These are phyloP conservation scores for Epichloe glyceriae DNA, from an alignment of 2,329 filamentous ascomycete species.

Conservation along the genomic window DNA sequence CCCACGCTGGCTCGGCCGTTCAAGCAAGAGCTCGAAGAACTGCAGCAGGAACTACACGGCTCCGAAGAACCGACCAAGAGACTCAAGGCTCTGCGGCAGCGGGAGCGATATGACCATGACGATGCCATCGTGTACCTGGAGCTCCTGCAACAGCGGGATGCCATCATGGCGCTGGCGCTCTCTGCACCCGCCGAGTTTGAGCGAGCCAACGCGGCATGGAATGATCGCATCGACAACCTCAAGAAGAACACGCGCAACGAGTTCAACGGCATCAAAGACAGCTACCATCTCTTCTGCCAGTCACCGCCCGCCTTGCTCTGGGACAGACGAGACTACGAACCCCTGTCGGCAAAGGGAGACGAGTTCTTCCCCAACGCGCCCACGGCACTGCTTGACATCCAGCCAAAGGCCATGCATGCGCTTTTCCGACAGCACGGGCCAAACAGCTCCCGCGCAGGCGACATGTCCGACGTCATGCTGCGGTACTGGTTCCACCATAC, in stretches of 20 bases:
- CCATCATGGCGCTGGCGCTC: constrained; percentile 11
- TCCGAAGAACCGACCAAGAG: constrained; percentile 9
- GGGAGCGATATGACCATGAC: constrained; percentile 12
- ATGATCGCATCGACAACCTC: constrained; percentile 18
- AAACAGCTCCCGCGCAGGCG: constrained; percentile 26
- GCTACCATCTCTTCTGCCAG: constrained; percentile 37
- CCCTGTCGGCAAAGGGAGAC: constrained; percentile 39
- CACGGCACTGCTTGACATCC: constrained; percentile 51
- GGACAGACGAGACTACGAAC: constrained; percentile 61
- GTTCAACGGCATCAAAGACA: constrained; percentile 35
- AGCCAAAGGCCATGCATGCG: constrained; percentile 41
- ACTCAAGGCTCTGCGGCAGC: constrained; percentile 16
- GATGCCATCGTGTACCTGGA: constrained; percentile 15
- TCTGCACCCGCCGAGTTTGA: constrained; percentile 14
- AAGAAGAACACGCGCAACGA: constrained; percentile 22
- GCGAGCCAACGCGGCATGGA: constrained; percentile 21
- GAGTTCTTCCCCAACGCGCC: constrained; percentile 56
- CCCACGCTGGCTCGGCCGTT: constrained; percentile 26
- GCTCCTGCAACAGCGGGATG: constrained; percentile 22
- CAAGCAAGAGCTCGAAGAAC: constrained; percentile 27
- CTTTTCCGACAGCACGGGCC: constrained; percentile 34
- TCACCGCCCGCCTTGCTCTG: constrained; percentile 43
- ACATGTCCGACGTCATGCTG: constrained; percentile 38
- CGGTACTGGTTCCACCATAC: constrained; percentile 29
- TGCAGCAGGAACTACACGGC: constrained; percentile 18